These are phyloP conservation scores for Elaeis guineensis DNA, from an alignment of 176 grass and related monocot genomes.

Conservation along the genomic window DNA sequence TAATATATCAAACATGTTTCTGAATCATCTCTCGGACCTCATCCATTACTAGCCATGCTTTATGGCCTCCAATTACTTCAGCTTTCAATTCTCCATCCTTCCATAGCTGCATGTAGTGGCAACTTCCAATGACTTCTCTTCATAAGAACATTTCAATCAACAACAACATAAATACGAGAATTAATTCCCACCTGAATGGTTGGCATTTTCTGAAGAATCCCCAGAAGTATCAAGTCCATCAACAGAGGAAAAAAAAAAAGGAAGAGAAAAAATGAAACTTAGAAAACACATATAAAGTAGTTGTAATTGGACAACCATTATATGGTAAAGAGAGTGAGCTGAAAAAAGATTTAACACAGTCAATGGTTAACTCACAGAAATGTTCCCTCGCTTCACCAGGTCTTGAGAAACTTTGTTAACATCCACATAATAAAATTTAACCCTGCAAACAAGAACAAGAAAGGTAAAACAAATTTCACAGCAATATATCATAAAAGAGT, in stretches of 20 bases:
- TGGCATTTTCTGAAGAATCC: conserved; percentile 79
- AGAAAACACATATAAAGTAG: conserved; percentile 2
- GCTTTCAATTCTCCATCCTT: conserved; percentile 87
- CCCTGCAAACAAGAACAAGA: conserved; percentile 5
- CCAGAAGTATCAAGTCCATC: neutral
- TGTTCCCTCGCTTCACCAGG: conserved; percentile 77
- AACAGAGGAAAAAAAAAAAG: neutral
- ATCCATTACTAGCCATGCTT: conserved; percentile 96
- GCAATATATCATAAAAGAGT: too few relatives aligned
- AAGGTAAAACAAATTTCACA: neutral
- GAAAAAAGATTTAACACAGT: neutral
- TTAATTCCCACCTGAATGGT: conserved; percentile 71
- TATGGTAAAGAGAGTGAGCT: neutral
- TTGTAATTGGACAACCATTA: too few relatives aligned
- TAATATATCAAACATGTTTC: conserved; percentile 45
- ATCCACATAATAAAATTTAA: conserved; percentile 78
- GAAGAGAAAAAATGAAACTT: neutral
- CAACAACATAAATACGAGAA: neutral
- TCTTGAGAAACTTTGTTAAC: conserved; percentile 86
- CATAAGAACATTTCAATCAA: neutral
- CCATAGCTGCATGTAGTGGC: conserved; percentile 51
- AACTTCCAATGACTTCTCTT: neutral
- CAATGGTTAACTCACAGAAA: conserved; percentile 49
- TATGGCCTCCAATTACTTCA: conserved; percentile 86
- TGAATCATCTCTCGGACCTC: conserved; percentile 96